Evolutionary conservation across 768 basidiomycete genomes (phyloP), one percentile per base, ranked within the genome.

Genomic region (Boletus rubroflammeus): DNA sequence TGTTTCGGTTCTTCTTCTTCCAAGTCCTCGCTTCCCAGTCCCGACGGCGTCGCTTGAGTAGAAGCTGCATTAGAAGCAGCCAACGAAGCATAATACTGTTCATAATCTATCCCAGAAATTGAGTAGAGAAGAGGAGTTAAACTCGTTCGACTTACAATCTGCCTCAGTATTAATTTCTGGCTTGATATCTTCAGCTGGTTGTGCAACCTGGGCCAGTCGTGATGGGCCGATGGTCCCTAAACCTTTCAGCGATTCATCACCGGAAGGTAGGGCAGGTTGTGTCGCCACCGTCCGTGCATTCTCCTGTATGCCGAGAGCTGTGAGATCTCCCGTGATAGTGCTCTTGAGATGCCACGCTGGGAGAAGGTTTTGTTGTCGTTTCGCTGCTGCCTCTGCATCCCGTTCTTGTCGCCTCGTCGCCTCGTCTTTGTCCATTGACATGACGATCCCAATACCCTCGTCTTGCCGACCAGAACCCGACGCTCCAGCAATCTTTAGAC

Each of bases 311-410:
- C 93, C 93, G 38, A 95, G 77, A 21, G 91, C 88, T 1, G 96
- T 97, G 56, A 93, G 75, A 60, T 95, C 89, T 9, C 94, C 93
- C 4, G 93, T 86, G 56, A 99, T 93, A 3, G 97, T 99, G 66
- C 93, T 95, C 72, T 92, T 90, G 61, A 94, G 80, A 75, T 97
- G 92, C 97, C 97, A 99, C 13, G 88, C 78, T 1, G 97, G 97
- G 42, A 99, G 75, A 0, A 85, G 82, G 67, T 98, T 98, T 74
- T 98, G 94, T 66, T 87, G 82, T 54, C 92, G 74, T 72, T 94
- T 94, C 51, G 86, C 81, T 53, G 89, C 89, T 1, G 89, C 88
- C 69, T 94, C 84, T 21, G 82, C 83, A 61, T 90, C 90, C 50
- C 89, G 78, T 67, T 92, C 88, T 63, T 78, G 73, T 55, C 81